These are phyloP conservation scores for Shiraia sp. DNA, from an alignment of 2,329 filamentous ascomycete genomes.

Conservation along the genomic window DNA sequence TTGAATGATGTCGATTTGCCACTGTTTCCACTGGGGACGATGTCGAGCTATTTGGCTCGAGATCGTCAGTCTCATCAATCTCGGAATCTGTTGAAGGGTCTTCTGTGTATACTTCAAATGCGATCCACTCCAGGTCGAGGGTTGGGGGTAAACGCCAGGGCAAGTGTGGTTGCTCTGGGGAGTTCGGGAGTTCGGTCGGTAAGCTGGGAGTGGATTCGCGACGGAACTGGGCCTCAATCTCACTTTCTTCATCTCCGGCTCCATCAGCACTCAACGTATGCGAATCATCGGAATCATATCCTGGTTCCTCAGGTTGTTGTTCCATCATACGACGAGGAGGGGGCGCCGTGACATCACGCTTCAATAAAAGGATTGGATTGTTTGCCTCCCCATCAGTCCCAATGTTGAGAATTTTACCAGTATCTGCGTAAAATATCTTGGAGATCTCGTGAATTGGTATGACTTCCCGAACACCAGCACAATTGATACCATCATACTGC, in stretches of 20 bases:
- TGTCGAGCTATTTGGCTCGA: constrained; percentile 13
- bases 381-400: constrained; percentile 69
- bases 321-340: constrained; percentile 64
- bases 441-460: constrained; percentile 76
- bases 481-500: constrained; percentile 62
- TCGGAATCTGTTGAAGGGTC: constrained; percentile 61
- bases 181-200: constrained; percentile 9
- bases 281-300: constrained; percentile 44
- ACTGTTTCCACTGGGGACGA: constrained; percentile 18
- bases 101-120: constrained; percentile 80
- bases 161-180: constrained; percentile 29
- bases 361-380: constrained; percentile 74
- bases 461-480: constrained; percentile 68
- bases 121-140: constrained; percentile 88
- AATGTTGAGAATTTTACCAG: constrained; percentile 86
- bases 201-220: constrained; percentile 45
- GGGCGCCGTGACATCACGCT: constrained; percentile 68
- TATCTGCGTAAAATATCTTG: constrained; percentile 93
- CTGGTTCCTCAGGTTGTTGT: constrained; percentile 28
- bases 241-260: constrained; percentile 48
- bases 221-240: constrained; percentile 50
- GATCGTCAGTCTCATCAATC: constrained; percentile 44
- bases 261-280: constrained; percentile 38
- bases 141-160: constrained; percentile 70
- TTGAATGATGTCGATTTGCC: constrained; percentile 27